Evolutionary conservation across 129 eudicot genomes (phyloP), one percentile per base, ranked within the genome.

Genomic region (Tagetes erecta): DNA sequence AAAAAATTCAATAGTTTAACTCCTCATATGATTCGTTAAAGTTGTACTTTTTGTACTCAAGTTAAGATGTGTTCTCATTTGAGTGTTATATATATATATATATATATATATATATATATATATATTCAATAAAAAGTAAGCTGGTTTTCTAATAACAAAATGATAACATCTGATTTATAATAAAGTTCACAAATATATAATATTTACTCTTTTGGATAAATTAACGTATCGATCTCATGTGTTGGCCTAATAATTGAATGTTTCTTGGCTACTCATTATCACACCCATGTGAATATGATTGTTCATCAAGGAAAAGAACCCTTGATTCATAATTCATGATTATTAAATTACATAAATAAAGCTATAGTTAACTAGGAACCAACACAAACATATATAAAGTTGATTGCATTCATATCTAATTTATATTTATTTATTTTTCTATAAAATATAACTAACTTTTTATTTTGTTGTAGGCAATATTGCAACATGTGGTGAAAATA

Each of bases 281-380:
- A 78, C 78, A 71, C 78, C 82, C 82, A 78, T 78, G 82, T 78
- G 82, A 78, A 78, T 71, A 78, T 78, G 77, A 78, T 59, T 71
- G 72, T 78, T 78, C 72, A 78, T 78, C 72, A 78, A 78, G 66
- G 64, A 78, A 71, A 79, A 72, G 63, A 68, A 77, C 57, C 69
- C 81, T 68, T 45, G 42, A 37, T 75, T 68, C 51, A 72, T 44
- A 72, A 72, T 79, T 79, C 74, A 11, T 64, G 34, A 64, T 78
- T 27, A 65, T 42, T 37, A 71, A 20, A 20, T 20, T 20, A 20
- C 27, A 20, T 20, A 20, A 38, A 42, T 64, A 78, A 71, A 34
- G 58, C 46, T 79, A 52, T 47, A 71, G 33, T 10, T 52, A 72
- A 71, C 20, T 64, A 30, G 57, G 64, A 63, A 10, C 14, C 56